Percentiles rank a stretch among this genome's conserved stretches.
These are phyloP conservation scores for Pseudohalonectria lignicola DNA, from an alignment of 2,329 filamentous ascomycete species.

Conservation along the genomic window DNA sequence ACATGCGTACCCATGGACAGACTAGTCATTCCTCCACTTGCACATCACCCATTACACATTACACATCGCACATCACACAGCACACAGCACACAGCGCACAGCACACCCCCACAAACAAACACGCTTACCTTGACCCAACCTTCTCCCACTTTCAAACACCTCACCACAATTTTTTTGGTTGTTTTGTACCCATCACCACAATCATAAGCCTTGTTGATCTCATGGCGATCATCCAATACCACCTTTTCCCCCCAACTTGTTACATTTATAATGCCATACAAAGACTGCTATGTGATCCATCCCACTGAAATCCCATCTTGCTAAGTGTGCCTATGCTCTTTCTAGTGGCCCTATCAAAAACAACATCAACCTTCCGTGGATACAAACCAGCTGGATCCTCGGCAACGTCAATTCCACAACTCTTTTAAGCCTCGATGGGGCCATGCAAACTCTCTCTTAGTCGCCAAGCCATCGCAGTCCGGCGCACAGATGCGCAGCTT, in stretches of 20 bases:
- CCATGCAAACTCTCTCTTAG: slow-evolving; percentile 23
- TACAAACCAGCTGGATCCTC: slow-evolving; percentile 46
- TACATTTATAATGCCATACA: slow-evolving; percentile 14
- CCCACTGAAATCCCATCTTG: slow-evolving; percentile 22
- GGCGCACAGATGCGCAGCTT: too few species aligned
- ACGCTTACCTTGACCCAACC: slow-evolving; percentile 2
- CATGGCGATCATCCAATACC: not conserved
- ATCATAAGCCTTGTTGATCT: not conserved
- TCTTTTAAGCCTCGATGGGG: slow-evolving; percentile 74
- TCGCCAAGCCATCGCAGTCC: not conserved
- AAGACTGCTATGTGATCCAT: slow-evolving; percentile 11
- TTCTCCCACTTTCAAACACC: not conserved
- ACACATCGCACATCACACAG: too few species aligned
- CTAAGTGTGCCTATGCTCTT: slow-evolving; percentile 32
- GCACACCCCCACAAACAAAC: too few species aligned
- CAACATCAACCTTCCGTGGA: slow-evolving; percentile 58
- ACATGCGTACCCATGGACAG: too few species aligned
- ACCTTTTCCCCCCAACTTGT: slow-evolving; percentile 2
- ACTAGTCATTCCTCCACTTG: too few species aligned
- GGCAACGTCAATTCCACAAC: slow-evolving; percentile 58
- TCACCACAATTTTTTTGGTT: too few species aligned
- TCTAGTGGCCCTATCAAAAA: slow-evolving; percentile 81
- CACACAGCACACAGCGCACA: too few species aligned
- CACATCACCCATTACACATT: too few species aligned
- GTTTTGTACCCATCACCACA: not conserved